Evolutionary conservation across 2,329 filamentous ascomycete species (phyloP).

Genomic region (Verticillium zaregamsianum): DNA sequence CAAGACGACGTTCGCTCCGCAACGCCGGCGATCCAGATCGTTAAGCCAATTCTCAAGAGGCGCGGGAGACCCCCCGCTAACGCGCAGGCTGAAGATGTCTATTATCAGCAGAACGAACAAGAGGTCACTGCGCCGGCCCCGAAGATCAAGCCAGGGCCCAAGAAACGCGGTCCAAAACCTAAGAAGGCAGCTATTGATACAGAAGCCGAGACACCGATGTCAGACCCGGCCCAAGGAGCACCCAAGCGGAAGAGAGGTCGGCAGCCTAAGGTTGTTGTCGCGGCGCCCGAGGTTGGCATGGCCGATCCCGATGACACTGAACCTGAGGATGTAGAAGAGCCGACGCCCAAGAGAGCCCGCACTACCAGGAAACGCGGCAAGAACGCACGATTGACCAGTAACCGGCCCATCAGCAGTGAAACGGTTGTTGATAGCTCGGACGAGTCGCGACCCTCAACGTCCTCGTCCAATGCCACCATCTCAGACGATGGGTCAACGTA

Average conservation of each 20-base stretch:
- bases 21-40: conserved; percentile 33
- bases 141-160: conserved; percentile 5
- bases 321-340: conserved; percentile 2
- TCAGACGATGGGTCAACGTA: conserved; percentile 13
- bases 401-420: background rate
- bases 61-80: conserved; percentile 19
- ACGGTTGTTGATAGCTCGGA: conserved; percentile 25
- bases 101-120: background rate
- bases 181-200: conserved; percentile 8
- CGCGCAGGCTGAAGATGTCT: background rate
- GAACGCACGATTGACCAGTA: background rate
- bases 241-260: conserved; percentile 13
- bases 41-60: conserved; percentile 17
- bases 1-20: conserved; percentile 47
- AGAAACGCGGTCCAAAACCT: conserved; percentile 6
- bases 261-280: conserved; percentile 8
- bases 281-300: conserved; percentile 2
- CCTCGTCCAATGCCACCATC: conserved; percentile 47
- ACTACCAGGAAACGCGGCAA: conserved; percentile 7
- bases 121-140: background rate
- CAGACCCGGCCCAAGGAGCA: conserved; percentile 4
- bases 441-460: conserved; percentile 46
- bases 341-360: conserved; percentile 9
- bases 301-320: background rate
- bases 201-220: conserved; percentile 8